Evolutionary conservation across 2,329 filamentous ascomycete species (phyloP).

Genomic region (Xylariaceae sp.): DNA sequence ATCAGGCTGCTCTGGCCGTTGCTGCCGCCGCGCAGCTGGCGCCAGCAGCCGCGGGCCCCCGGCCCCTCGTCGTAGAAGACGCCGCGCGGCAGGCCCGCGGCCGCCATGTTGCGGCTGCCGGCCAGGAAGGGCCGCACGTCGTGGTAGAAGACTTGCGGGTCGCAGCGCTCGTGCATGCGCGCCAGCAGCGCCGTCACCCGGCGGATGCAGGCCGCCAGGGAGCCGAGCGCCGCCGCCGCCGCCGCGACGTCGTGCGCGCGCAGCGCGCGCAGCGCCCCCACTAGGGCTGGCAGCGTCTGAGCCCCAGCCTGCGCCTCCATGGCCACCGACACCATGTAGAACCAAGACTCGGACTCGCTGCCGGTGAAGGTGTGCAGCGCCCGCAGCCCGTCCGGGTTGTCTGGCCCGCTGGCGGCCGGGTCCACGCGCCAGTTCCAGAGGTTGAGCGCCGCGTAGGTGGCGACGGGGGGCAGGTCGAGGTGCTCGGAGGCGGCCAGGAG

Average conservation of each 20-base stretch:
- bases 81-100: constrained; percentile 73
- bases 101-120: constrained; percentile 86
- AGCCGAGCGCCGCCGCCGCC: constrained; percentile 56
- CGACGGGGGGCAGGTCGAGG: constrained; percentile 76
- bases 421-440: constrained; percentile 74
- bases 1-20: constrained; percentile 91
- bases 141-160: constrained; percentile 83
- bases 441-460: constrained; percentile 81
- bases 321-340: constrained; percentile 81
- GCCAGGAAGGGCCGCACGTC: constrained; percentile 82
- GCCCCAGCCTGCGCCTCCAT: constrained; percentile 74
- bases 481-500: constrained; percentile 64
- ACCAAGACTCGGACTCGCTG: constrained; percentile 88
- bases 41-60: constrained; percentile 54
- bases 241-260: constrained; percentile 49
- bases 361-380: constrained; percentile 80
- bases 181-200: constrained; percentile 61
- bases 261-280: constrained; percentile 66
- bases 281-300: constrained; percentile 66
- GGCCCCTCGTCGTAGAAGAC: constrained; percentile 76
- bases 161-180: constrained; percentile 84
- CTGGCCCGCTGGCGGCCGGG: constrained; percentile 45
- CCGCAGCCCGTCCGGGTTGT: constrained; percentile 60
- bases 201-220: constrained; percentile 59
- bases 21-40: constrained; percentile 78